A percentile compares a stretch with the other conserved stretches of the same genome.
Evolutionary conservation across 306 rosid genomes (phyloP).

Genomic region (Begonia fuchsioides): DNA sequence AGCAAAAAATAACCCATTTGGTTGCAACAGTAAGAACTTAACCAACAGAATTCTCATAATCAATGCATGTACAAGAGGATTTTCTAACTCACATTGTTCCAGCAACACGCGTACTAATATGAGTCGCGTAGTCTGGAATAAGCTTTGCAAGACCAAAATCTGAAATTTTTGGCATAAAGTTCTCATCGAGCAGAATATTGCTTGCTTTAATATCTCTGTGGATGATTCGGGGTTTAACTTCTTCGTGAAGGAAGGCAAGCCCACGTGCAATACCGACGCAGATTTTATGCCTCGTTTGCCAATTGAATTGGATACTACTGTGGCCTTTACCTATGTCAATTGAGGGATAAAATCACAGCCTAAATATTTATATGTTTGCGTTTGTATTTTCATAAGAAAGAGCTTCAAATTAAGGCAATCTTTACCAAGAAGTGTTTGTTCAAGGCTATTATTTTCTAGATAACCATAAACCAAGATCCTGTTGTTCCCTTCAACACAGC

Average conservation of each 20-base stretch:
- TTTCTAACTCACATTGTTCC: constrained; percentile 52
- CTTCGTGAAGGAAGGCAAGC: constrained; percentile 60
- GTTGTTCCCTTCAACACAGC: constrained; percentile 53
- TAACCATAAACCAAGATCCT: constrained; percentile 79
- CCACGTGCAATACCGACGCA: constrained; percentile 72
- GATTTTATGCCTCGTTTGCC: constrained; percentile 39
- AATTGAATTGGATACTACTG: constrained; percentile 38
- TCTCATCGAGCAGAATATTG: constrained; percentile 52
- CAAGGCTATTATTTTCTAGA: constrained; percentile 76
- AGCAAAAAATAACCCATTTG: neutral
- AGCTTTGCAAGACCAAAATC: constrained; percentile 91
- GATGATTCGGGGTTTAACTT: constrained; percentile 54
- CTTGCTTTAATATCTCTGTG: constrained; percentile 80
- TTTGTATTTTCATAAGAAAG: too few relatives aligned
- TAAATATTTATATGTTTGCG: too few relatives aligned
- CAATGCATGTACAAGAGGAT: neutral
- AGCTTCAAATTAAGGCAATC: constrained; percentile 8
- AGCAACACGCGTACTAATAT: constrained; percentile 68
- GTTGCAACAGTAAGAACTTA: neutral
- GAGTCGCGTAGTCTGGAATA: constrained; percentile 46
- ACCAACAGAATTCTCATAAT: neutral
- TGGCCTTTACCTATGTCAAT: constrained; percentile 33
- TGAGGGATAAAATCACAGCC: constrained; percentile 11
- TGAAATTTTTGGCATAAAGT: constrained; percentile 51
- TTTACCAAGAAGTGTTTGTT: constrained; percentile 56